Conservation (phyloP, 345 rosid genomes). For the Linum lewisii region DNA sequence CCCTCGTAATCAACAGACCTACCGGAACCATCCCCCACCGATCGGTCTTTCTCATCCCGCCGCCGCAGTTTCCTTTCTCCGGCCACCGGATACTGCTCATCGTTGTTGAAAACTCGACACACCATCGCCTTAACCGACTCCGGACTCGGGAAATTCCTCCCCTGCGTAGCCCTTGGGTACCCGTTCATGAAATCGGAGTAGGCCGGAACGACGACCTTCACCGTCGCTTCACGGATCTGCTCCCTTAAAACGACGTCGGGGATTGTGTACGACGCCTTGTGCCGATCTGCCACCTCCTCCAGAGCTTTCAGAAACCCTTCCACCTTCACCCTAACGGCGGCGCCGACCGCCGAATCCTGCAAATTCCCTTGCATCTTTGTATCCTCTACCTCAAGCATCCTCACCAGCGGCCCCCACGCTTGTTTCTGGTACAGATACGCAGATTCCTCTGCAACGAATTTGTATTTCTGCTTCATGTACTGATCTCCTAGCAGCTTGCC, state of each 20-base stretch:
- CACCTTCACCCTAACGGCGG: constrained; percentile 10
- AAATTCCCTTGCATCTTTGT: constrained; percentile 6
- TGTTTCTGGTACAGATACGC: constrained; percentile 50
- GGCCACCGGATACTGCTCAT: constrained; percentile 3
- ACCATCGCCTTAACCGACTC: constrained; percentile 23
- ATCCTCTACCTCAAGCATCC: constrained; percentile 27
- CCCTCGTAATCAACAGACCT: constrained; percentile 14
- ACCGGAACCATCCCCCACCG: constrained; percentile 10
- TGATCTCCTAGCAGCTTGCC: constrained; percentile 44
- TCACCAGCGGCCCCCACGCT: constrained; percentile 39
- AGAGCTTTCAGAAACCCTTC: constrained; percentile 32
- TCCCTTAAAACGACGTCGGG: constrained; percentile 44
- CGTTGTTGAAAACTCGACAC: constrained; percentile 24
- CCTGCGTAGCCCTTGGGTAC: too few relatives aligned
- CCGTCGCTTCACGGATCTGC: constrained; percentile 41
- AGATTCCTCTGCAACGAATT: constrained; percentile 44
- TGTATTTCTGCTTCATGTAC: constrained; percentile 34
- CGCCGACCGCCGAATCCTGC: too few relatives aligned
- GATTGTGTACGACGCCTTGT: constrained; percentile 24
- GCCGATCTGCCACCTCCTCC: constrained; percentile 32
- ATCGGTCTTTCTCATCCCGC: constrained; percentile 22
- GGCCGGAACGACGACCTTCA: constrained; percentile 33
- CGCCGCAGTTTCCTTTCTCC: constrained; percentile 24
- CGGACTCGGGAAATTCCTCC: constrained; percentile 18
- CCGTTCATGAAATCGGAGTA: constrained; percentile 29